Percentiles rank a stretch among this genome's conserved stretches.
Evolutionary conservation across 2,329 filamentous ascomycete species (phyloP).

Genomic region (Ophidiomyces ophidiicola): DNA sequence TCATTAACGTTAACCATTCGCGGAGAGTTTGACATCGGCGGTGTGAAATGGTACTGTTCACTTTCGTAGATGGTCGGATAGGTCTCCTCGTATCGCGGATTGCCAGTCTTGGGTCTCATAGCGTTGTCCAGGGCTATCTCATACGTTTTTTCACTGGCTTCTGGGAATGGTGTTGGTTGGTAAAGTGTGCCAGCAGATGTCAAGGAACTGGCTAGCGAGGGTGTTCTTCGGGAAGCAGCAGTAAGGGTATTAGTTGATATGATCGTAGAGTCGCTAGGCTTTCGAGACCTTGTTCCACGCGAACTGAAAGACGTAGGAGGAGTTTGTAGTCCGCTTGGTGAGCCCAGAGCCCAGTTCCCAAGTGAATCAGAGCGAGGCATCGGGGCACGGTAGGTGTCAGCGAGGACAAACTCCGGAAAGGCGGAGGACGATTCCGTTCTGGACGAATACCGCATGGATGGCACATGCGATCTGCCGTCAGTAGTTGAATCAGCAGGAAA

Average conservation of each 20-base stretch:
- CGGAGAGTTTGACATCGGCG: not conserved
- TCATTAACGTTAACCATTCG: slow-evolving; percentile 11
- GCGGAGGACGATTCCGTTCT: not conserved
- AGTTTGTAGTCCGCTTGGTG: not conserved
- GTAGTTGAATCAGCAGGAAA: not conserved
- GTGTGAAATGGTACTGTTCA: slow-evolving; percentile 14
- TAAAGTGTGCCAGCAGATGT: slow-evolving; percentile 16
- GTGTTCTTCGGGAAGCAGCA: slow-evolving; percentile 16
- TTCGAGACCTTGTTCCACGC: slow-evolving; percentile 18
- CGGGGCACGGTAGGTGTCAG: not conserved
- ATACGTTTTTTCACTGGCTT: slow-evolving; percentile 17
- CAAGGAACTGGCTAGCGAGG: slow-evolving; percentile 23
- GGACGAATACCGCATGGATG: not conserved
- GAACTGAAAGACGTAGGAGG: not conserved
- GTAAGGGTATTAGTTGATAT: slow-evolving; percentile 21
- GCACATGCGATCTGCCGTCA: too few relatives aligned
- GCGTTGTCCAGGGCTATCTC: slow-evolving; percentile 13
- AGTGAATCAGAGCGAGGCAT: slow-evolving; percentile 8
- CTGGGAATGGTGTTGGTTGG: slow-evolving; percentile 12
- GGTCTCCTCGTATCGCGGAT: slow-evolving; percentile 12
- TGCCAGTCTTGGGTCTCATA: slow-evolving; percentile 7
- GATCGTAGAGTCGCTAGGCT: slow-evolving; percentile 27
- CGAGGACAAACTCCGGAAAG: too few relatives aligned
- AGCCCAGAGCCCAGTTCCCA: slow-evolving; percentile 1
- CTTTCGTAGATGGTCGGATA: slow-evolving; percentile 21